Base-by-base conservation (phyloP, 176 grass and related monocot genomes). In the Chloris gayana region DNA sequence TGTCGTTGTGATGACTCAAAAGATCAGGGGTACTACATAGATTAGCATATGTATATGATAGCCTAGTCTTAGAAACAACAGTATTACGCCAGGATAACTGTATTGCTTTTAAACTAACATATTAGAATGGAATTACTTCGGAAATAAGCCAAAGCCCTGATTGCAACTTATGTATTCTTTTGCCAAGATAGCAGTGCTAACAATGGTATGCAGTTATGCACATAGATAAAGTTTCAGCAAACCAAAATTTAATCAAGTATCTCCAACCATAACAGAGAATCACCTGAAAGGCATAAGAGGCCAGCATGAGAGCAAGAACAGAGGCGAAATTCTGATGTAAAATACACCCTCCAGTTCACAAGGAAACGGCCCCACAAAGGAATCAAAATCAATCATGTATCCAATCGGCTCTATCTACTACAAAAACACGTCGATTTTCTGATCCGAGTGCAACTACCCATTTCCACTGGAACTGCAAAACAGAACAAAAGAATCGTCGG, bases 381-480 rank as follows among this genome's bases (percentile, higher is more conserved):
- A 17, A 47, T 21, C 25, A 74, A 73, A 14, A 79, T 59, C 37
- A 61, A 79, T 2, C 18, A 39, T 38, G 31, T 51, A 35, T 41
- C 19, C 71, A 69, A 61, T 62, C 21, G 4, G 29, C 10, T 24
- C 57, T 14, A 37, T 29, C 15, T 51, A 24, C 37, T 9, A 30
- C 10, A 18, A 84, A 84, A 82, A 42, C 29, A 47, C 24, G 31
- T 62, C 39, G 25, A 74, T 53, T 63, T 74, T 31, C 41, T 21
- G 26, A 51, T 19, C 61, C 62, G 14, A 50, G 12, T 41, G 62
- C 63, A 25, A 33, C 45, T 53, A 15, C 45, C 17, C 85, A 49
- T 37, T 81, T 81, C 51, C 70, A 69, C 34, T 51, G 31, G 70
- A 75, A 26, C 30, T 74, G 0, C 39, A 49, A 68, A 75, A 80